Evolutionary conservation across 805 yeast genomes (phyloP).

Genomic region (Candida xyloterini): DNA sequence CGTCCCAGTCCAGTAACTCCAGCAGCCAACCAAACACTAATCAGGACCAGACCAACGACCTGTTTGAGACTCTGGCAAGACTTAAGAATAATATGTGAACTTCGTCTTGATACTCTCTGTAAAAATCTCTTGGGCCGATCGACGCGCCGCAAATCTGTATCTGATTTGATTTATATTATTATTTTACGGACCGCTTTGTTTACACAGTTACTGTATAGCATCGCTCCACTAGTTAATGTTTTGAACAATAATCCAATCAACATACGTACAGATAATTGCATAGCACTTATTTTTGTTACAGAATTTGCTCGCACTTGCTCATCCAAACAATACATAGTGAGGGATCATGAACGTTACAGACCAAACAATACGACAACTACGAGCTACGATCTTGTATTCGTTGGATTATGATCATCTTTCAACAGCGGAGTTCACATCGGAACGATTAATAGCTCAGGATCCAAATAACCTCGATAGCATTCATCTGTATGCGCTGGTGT

Average conservation of each 20-base stretch:
- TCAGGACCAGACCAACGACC: conserved; percentile 32
- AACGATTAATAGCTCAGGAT: conserved; percentile 66
- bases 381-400: conserved; percentile 63
- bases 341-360: conserved; percentile 23
- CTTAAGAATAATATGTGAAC: conserved; percentile 35
- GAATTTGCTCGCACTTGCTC: conserved; percentile 5
- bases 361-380: conserved; percentile 37
- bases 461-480: conserved; percentile 55
- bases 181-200: conserved; percentile 13
- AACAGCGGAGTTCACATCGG: conserved; percentile 86
- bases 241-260: neutral
- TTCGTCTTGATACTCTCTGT: conserved; percentile 3
- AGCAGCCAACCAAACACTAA: conserved; percentile 12
- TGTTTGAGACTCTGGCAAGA: conserved; percentile 38
- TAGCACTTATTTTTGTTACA: neutral
- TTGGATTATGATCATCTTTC: conserved; percentile 64
- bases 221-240: neutral
- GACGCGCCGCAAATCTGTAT: conserved; percentile 5
- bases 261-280: neutral
- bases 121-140: conserved; percentile 3
- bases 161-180: neutral
- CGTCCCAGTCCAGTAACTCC: conserved; percentile 15
- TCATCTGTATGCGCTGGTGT: conserved; percentile 67
- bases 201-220: conserved; percentile 3
- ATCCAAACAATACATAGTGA: neutral